Conservation (phyloP, 257 asterid species). For the Solanum virginianum region DNA sequence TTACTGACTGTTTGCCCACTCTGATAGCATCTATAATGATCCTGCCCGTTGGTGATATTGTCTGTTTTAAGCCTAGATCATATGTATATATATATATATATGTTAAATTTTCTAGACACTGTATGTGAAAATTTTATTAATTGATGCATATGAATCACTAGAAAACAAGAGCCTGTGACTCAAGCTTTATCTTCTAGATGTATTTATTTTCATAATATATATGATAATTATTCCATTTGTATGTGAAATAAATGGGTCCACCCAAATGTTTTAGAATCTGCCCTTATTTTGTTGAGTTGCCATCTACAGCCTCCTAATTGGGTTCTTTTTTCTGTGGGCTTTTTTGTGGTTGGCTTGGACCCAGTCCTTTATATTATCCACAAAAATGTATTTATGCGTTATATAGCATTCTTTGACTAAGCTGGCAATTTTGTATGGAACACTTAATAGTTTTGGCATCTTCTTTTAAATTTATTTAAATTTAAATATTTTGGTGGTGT, state of each 20-base stretch:
- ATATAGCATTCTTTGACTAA: slow-evolving; percentile 9
- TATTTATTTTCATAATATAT: neutral
- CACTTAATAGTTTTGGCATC: neutral
- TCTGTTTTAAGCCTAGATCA: too few relatives aligned
- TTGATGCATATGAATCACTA: neutral
- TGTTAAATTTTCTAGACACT: neutral
- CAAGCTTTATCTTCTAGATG: neutral
- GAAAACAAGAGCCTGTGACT: neutral
- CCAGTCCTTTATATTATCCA: neutral
- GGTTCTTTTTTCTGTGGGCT: neutral
- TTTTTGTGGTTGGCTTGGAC: neutral
- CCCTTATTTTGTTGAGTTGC: slow-evolving; percentile 33
- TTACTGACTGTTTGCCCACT: too few relatives aligned
- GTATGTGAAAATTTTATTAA: neutral
- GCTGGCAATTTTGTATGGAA: slow-evolving; percentile 9
- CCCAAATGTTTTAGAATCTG: slow-evolving; percentile 10
- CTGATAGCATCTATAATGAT: too few relatives aligned
- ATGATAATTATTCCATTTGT: neutral
- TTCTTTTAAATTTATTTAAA: neutral
- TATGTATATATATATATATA: too few relatives aligned
- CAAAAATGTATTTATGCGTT: neutral
- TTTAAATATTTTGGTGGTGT: neutral
- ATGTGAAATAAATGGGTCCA: slow-evolving; percentile 14
- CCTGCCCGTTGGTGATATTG: too few relatives aligned
- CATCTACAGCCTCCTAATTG: slow-evolving; percentile 33